Conservation (phyloP, 148 eudicot genomes). For the Dysphania ambrosioides region DNA sequence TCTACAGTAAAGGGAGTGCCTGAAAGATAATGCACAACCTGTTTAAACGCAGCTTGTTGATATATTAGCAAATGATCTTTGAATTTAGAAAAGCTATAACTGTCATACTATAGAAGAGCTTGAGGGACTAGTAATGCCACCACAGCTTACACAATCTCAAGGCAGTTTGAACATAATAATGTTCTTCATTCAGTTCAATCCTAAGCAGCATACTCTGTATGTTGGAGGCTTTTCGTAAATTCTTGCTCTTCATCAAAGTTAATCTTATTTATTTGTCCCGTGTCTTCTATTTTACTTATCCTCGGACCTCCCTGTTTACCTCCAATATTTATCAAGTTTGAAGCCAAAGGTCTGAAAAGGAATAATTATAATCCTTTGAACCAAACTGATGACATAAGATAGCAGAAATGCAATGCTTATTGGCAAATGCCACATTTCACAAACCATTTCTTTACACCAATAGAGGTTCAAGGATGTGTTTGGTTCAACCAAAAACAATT, state of each 20-base stretch:
- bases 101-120: too few relatives aligned
- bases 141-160: neutral
- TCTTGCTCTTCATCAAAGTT: neutral
- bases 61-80: neutral
- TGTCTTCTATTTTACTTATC: neutral
- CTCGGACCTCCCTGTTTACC: neutral
- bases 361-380: neutral
- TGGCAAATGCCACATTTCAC: neutral
- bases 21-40: slow-evolving; percentile 25
- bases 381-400: neutral
- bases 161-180: neutral
- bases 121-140: neutral
- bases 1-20: slow-evolving; percentile 67
- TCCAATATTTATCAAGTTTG: neutral
- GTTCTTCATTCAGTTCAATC: neutral
- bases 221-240: neutral
- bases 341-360: neutral
- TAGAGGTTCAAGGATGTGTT: neutral
- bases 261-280: too few relatives aligned
- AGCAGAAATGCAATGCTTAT: neutral
- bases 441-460: neutral
- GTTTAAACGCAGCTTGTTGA: neutral
- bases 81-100: neutral
- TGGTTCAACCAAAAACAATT: neutral
- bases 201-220: neutral